Percentiles rank a stretch among this genome's conserved stretches.
These are phyloP conservation scores for Parietaria judaica DNA, from an alignment of 306 rosid species.

Conservation along the genomic window DNA sequence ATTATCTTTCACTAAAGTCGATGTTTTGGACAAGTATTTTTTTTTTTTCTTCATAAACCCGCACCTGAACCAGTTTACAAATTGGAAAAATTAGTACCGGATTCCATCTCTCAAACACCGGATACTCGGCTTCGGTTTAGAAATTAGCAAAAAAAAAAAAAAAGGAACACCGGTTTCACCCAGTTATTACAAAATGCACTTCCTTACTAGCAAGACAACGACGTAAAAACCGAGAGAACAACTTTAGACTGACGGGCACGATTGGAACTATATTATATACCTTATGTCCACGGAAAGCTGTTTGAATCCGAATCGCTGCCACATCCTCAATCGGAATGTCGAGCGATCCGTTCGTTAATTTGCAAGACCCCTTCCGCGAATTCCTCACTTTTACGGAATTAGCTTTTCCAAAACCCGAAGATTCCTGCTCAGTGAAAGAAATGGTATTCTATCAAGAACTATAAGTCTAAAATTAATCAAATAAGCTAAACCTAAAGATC, in stretches of 20 bases:
- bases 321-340: slow-evolving; percentile 49
- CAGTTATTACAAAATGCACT: too few species aligned
- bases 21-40: too few species aligned
- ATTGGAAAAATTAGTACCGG: too few species aligned
- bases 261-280: slow-evolving; percentile 28
- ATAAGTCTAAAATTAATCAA: not conserved
- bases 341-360: slow-evolving; percentile 31
- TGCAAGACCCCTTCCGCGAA: slow-evolving; percentile 25
- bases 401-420: slow-evolving; percentile 32
- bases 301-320: slow-evolving; percentile 86
- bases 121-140: too few species aligned
- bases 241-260: slow-evolving; percentile 7
- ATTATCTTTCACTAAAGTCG: too few species aligned
- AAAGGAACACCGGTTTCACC: too few species aligned
- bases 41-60: too few species aligned
- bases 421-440: slow-evolving; percentile 38
- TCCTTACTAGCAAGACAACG: not conserved
- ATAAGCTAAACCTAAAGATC: not conserved
- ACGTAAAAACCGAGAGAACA: not conserved
- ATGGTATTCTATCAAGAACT: slow-evolving; percentile 14
- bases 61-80: too few species aligned
- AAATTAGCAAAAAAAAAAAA: too few species aligned
- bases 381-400: slow-evolving; percentile 32
- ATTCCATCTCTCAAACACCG: too few species aligned
- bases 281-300: slow-evolving; percentile 75